Evolutionary conservation across 2,329 filamentous ascomycete species (phyloP).

Genomic region (Fusarium sambucinum): DNA sequence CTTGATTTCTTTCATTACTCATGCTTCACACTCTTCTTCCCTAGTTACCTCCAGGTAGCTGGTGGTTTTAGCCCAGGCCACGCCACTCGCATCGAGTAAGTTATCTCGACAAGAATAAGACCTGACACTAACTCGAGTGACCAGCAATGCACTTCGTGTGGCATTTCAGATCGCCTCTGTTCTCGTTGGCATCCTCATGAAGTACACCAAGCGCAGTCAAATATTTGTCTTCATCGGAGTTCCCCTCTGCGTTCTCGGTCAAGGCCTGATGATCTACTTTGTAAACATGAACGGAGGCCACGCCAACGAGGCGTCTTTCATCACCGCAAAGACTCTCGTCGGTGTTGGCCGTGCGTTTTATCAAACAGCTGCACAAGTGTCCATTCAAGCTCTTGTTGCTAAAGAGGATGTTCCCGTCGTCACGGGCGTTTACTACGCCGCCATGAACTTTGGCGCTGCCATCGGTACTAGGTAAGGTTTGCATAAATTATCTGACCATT

Average conservation of each 20-base stretch:
- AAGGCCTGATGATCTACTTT: conserved; percentile 51
- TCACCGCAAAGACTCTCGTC: conserved; percentile 52
- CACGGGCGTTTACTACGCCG: conserved; percentile 53
- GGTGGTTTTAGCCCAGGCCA: conserved; percentile 52
- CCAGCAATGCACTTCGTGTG: conserved; percentile 50
- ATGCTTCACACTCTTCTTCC: conserved; percentile 56
- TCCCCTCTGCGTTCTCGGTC: conserved; percentile 52
- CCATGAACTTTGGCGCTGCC: conserved; percentile 51
- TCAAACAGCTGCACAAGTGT: conserved; percentile 43
- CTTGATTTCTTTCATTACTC: conserved; percentile 56
- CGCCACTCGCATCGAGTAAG: conserved; percentile 54
- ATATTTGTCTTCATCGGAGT: conserved; percentile 48
- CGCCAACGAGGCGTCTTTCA: conserved; percentile 52
- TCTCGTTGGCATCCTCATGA: conserved; percentile 52
- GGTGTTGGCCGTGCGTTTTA: conserved; percentile 54
- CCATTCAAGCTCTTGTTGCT: conserved; percentile 52
- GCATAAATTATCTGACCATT: fast-evolving
- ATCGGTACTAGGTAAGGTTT: conserved; percentile 48
- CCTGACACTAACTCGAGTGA: background rate
- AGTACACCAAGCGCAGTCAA: conserved; percentile 53
- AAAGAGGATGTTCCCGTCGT: conserved; percentile 54
- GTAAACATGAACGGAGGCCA: conserved; percentile 44
- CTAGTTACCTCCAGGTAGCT: conserved; percentile 56
- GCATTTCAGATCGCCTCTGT: conserved; percentile 55
- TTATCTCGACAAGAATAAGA: fast-evolving